Evolutionary conservation across 2,329 filamentous ascomycete species (phyloP), one percentile per base, ranked within the genome.

Genomic region (Hypoxylon sp.): DNA sequence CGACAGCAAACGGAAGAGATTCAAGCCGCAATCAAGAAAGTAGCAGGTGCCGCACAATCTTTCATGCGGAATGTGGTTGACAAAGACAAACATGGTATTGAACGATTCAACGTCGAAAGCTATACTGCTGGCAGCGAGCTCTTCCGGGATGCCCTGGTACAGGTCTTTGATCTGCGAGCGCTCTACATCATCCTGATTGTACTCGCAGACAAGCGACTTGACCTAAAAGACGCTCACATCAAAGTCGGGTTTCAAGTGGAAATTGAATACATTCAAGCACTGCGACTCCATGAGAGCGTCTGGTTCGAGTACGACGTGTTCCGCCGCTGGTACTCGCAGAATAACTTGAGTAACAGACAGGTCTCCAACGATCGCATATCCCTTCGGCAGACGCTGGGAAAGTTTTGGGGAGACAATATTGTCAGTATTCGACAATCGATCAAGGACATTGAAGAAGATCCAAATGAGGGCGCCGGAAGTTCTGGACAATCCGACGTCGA

Each of bases 231-330:
- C 3, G 1, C 17, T 17, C 7, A 3, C 6, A 25, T 61, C 3
- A 0, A 2, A 6, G 31, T 55, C 0, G 2, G 61, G 2, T 12
- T 65, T 9, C 8, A 13, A 1, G 52, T 37, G 5, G 55, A 63
- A 34, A 13, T 21, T 12, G 15, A 3, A 0, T 42, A 36, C 12
- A n/a, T 50, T 2, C n/a, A 26, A 6, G 31, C 35, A 11, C 57
- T 59, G 50, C 41, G n/a, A 7, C 15, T 41, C 4, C 57, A 62
- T 9, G 63, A 65, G 37, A 25, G 49, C 8, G 1, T 60, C 4
- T 65, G 58, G 36, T 23, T 20, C 16, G 59, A 64, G 26, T 63
- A 55, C 30, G 63, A 65, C 12, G 44, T 32, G 9, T 55, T 46
- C 21, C 52, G 46, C 7, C 44, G 16, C n/a, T 50, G 37, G 8